These are phyloP conservation scores for Penicillium hesseltinei DNA, from an alignment of 2,329 filamentous ascomycete genomes.

Conservation along the genomic window DNA sequence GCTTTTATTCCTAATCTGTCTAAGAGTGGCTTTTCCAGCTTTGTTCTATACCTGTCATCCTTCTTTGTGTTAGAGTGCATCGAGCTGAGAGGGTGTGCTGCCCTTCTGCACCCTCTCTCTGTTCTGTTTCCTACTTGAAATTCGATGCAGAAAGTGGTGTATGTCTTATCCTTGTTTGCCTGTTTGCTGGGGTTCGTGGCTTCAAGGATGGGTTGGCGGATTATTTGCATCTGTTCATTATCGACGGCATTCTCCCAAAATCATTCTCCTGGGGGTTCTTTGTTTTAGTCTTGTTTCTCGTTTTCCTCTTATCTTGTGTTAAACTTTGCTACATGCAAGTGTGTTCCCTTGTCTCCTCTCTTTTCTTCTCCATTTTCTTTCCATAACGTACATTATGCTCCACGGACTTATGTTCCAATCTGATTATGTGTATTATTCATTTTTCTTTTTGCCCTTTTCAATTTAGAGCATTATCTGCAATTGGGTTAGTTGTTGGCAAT, in stretches of 20 bases:
- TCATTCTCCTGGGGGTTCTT: constrained; percentile 16
- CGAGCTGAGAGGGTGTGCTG: constrained; percentile 12
- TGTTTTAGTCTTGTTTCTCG: constrained; percentile 20
- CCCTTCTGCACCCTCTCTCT: constrained; percentile 7
- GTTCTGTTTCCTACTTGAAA: constrained; percentile 13
- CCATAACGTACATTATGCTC: constrained; percentile 21
- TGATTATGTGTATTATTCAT: constrained; percentile 1
- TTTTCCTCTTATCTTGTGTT: constrained; percentile 16
- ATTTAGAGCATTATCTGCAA: background rate
- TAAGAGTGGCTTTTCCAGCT: constrained; percentile 33
- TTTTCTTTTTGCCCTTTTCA: too few species aligned
- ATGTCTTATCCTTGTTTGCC: constrained; percentile 9
- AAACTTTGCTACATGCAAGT: constrained; percentile 11
- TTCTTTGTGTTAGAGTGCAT: constrained; percentile 25
- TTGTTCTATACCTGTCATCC: constrained; percentile 19
- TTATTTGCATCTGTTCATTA: constrained; percentile 11
- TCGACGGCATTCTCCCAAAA: constrained; percentile 20
- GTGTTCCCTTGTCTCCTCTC: constrained; percentile 1
- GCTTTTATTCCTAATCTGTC: constrained; percentile 29
- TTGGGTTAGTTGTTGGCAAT: background rate
- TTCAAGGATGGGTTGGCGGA: constrained; percentile 16
- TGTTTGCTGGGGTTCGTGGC: constrained; percentile 10
- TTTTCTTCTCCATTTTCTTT: constrained; percentile 1
- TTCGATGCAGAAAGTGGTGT: constrained; percentile 11
- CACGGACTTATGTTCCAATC: constrained; percentile 11